These are phyloP conservation scores for Cryptococcus maquisensis DNA, from an alignment of 1,284 basidiomycete species.

Conservation along the genomic window DNA sequence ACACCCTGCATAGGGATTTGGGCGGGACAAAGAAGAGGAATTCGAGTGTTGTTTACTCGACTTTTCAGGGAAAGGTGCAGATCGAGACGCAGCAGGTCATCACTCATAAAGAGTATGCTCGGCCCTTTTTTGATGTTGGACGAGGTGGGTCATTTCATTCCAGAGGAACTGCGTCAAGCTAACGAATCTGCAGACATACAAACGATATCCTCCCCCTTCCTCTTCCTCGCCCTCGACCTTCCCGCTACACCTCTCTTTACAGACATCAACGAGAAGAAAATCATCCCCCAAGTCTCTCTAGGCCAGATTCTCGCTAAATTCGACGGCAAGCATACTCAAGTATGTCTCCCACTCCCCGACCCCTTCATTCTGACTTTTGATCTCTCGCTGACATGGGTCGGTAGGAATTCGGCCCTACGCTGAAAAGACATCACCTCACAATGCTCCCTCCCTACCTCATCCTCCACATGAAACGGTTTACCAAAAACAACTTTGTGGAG, in stretches of 20 bases:
- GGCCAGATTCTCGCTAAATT: constrained; percentile 92
- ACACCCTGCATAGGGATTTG: constrained; percentile 84
- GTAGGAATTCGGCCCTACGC: constrained; percentile 79
- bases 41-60: constrained; percentile 85
- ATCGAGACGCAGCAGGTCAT: constrained; percentile 92
- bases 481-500: constrained; percentile 96
- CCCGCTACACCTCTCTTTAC: constrained; percentile 96
- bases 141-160: constrained; percentile 58
- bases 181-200: constrained; percentile 65
- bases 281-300: constrained; percentile 94
- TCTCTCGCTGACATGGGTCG: neutral
- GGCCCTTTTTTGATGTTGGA: constrained; percentile 85
- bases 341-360: constrained; percentile 35
- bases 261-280: constrained; percentile 91
- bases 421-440: constrained; percentile 84
- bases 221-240: constrained; percentile 91
- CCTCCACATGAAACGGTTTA: constrained; percentile 94
- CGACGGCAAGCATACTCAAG: constrained; percentile 84
- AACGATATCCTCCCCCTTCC: constrained; percentile 79
- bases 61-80: constrained; percentile 90
- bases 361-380: too few relatives aligned
- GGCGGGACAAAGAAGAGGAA: constrained; percentile 81
- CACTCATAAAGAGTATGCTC: constrained; percentile 67
- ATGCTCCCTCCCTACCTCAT: constrained; percentile 87
- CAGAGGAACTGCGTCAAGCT: neutral